Percentiles rank a stretch among this genome's conserved stretches.
Evolutionary conservation across 768 basidiomycete genomes (phyloP).

Genomic region (Lanmaoa rubissima): DNA sequence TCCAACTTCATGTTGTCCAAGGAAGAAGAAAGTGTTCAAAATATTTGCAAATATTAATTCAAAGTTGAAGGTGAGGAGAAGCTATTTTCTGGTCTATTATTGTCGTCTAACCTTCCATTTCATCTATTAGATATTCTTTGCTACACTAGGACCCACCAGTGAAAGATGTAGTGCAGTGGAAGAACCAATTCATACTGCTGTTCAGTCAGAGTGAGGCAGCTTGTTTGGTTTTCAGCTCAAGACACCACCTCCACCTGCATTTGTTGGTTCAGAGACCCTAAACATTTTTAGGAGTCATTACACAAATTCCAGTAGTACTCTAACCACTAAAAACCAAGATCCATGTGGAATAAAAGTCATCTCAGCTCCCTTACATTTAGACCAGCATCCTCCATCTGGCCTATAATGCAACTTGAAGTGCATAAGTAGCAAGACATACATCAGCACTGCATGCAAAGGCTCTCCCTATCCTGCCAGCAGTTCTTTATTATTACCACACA

Average conservation of each 20-base stretch:
- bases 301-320: neutral
- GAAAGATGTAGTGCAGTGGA: too few species aligned
- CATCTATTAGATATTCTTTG: neutral
- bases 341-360: too few species aligned
- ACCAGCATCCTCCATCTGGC: too few species aligned
- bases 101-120: neutral
- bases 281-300: neutral
- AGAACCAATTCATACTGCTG: neutral
- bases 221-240: neutral
- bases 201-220: neutral
- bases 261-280: neutral
- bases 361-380: too few species aligned
- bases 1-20: too few species aligned
- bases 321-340: neutral
- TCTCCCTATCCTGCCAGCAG: too few species aligned
- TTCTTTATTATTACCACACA: too few species aligned
- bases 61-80: neutral
- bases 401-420: too few species aligned
- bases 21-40: too few species aligned
- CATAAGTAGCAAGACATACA: too few species aligned
- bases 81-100: neutral
- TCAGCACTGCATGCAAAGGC: too few species aligned
- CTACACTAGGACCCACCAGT: too few species aligned
- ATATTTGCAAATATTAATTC: neutral
- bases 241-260: neutral